Evolutionary conservation across 2,329 filamentous ascomycete species (phyloP).

Genomic region (Fusarium marasasianum): DNA sequence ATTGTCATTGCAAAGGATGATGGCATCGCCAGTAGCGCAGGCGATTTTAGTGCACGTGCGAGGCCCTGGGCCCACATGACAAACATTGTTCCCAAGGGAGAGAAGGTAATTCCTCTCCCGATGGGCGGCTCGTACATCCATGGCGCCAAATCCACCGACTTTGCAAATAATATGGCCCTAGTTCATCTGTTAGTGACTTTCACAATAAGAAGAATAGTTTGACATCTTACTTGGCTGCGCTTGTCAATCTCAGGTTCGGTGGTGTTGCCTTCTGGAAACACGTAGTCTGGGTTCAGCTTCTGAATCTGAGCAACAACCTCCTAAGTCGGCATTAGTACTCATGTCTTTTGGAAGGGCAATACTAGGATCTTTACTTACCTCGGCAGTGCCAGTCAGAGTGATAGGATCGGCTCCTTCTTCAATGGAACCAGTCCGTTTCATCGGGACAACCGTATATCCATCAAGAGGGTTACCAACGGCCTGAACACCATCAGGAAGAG

Average conservation of each 20-base stretch:
- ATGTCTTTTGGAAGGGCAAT: accelerated
- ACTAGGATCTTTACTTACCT: neutral
- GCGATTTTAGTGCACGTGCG: neutral
- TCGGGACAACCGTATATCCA: neutral
- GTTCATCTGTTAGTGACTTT: accelerated
- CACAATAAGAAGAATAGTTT: accelerated
- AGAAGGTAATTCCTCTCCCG: neutral
- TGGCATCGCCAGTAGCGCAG: neutral
- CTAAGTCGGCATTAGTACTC: neutral
- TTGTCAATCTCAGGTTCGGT: neutral
- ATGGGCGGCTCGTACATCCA: neutral
- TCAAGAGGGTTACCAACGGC: neutral
- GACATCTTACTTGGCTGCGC: neutral
- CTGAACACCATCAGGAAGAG: neutral
- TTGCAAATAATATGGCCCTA: neutral
- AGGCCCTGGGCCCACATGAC: neutral
- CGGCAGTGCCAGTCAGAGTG: neutral
- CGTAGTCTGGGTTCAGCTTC: neutral
- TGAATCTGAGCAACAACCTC: neutral
- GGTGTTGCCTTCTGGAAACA: neutral
- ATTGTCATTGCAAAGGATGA: neutral
- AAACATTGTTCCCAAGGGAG: accelerated
- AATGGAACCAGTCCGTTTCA: neutral
- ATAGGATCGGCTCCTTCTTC: neutral
- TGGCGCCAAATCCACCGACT: neutral